Conservation (phyloP, 352 stramenopile genomes). For the Phytopythium montanum region DNA sequence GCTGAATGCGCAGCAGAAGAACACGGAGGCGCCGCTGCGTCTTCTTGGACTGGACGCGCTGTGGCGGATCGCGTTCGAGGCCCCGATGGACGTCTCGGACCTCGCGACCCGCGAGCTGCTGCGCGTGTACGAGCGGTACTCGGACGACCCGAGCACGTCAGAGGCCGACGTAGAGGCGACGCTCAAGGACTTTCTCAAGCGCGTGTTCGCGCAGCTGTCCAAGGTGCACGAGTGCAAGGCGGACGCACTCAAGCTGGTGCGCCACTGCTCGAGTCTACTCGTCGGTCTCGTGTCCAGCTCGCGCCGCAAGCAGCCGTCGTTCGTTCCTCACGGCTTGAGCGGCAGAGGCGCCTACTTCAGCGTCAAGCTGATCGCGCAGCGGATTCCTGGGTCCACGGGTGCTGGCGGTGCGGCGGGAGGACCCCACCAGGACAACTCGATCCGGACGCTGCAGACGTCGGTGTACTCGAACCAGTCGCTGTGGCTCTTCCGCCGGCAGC, state of each 20-base stretch:
- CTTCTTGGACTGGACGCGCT: constrained; percentile 78
- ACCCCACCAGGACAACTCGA: constrained; percentile 42
- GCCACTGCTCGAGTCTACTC: constrained; percentile 71
- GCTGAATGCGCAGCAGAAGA: constrained; percentile 59
- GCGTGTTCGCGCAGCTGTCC: constrained; percentile 70
- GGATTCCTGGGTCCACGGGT: constrained; percentile 54
- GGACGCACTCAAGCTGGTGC: constrained; percentile 63
- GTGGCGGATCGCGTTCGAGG: constrained; percentile 81
- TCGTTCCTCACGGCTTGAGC: constrained; percentile 60
- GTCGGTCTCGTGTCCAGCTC: constrained; percentile 59
- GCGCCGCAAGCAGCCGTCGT: constrained; percentile 38
- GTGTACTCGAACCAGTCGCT: constrained; percentile 83
- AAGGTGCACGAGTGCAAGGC: constrained; percentile 41
- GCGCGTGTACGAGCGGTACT: constrained; percentile 73
- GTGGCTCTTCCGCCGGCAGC: constrained; percentile 61
- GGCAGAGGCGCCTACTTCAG: constrained; percentile 72
- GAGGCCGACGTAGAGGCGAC: constrained; percentile 30
- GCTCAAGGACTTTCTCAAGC: constrained; percentile 78
- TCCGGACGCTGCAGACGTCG: constrained; percentile 49
- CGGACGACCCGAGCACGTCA: constrained; percentile 19
- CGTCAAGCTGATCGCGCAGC: constrained; percentile 78
- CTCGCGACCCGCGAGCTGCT: constrained; percentile 76
- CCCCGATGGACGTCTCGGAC: constrained; percentile 69
- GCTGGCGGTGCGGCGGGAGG: constrained; percentile 13
- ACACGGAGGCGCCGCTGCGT: constrained; percentile 28